A percentile compares a stretch with the other conserved stretches of the same genome.
These are phyloP conservation scores for Bipolaris victoriae DNA, from an alignment of 2,329 filamentous ascomycete species.

Conservation along the genomic window DNA sequence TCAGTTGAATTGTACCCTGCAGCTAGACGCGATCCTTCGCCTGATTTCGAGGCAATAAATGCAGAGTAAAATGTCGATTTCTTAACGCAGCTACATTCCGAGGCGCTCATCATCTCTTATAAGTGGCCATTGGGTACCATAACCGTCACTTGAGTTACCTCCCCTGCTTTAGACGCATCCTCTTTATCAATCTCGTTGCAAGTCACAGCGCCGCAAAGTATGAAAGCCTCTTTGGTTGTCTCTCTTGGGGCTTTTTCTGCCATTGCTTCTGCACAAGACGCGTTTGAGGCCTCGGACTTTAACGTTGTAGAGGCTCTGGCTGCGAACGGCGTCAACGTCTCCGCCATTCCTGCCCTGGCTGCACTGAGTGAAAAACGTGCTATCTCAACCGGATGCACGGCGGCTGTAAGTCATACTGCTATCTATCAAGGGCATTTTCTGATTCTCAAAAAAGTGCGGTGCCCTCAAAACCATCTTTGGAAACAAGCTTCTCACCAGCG, in stretches of 20 bases:
- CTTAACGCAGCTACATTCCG: not conserved
- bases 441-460: constrained; percentile 24
- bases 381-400: constrained; percentile 16
- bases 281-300: constrained; percentile 26
- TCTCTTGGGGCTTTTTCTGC: constrained; percentile 13
- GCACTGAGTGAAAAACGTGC: constrained; percentile 1
- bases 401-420: constrained; percentile 24
- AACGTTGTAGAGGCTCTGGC: constrained; percentile 28
- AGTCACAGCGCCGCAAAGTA: not conserved
- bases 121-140: not conserved
- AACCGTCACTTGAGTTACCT: constrained; percentile 23
- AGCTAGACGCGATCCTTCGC: not conserved
- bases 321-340: constrained; percentile 27
- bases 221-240: constrained; percentile 12
- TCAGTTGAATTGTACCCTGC: not conserved
- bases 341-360: constrained; percentile 22
- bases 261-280: constrained; percentile 13
- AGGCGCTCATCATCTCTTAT: not conserved
- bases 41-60: not conserved
- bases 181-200: not conserved
- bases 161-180: constrained; percentile 4
- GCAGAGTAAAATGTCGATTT: not conserved
- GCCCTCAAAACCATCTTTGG: constrained; percentile 33
- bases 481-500: constrained; percentile 19
- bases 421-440: not conserved